A percentile compares a stretch with the other conserved stretches of the same genome.
phyloP scores from a whole-genome alignment of 129 eudicot species.

The Chrysanthemum seticuspe region DNA sequence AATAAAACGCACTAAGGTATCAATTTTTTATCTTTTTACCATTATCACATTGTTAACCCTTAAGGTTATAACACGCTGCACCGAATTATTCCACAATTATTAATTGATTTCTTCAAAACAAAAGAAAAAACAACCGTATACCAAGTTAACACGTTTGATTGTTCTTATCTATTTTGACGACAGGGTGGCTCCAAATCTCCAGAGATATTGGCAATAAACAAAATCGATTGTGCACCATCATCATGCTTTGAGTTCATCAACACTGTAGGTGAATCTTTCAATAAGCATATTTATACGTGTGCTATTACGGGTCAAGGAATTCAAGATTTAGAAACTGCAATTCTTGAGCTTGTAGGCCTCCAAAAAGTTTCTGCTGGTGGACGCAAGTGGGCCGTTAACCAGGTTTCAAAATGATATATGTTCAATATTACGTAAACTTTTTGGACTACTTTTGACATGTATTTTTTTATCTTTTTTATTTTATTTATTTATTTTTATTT shows the following conservation, averaged over 20 bases:
- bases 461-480: too few species aligned
- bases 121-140: too few species aligned
- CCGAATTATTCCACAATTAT: too few species aligned
- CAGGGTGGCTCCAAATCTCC: constrained; percentile 54
- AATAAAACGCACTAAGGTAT: constrained; percentile 62
- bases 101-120: too few species aligned
- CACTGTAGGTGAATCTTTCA: constrained; percentile 33
- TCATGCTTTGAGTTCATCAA: constrained; percentile 40
- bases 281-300: constrained; percentile 62
- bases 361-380: constrained; percentile 74
- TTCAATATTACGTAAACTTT: not conserved
- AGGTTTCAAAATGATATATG: constrained; percentile 43
- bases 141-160: constrained; percentile 5
- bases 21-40: not conserved
- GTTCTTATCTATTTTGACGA: constrained; percentile 25
- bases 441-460: too few species aligned
- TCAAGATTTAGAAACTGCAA: constrained; percentile 62
- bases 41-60: not conserved
- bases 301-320: constrained; percentile 92
- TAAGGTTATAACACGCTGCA: too few species aligned
- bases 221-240: constrained; percentile 73
- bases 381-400: constrained; percentile 84
- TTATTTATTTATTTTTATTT: too few species aligned
- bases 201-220: constrained; percentile 75
- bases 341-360: constrained; percentile 76